phyloP scores from a whole-genome alignment of 371 early-diverging fungal species.

The Mycotypha africana region DNA sequence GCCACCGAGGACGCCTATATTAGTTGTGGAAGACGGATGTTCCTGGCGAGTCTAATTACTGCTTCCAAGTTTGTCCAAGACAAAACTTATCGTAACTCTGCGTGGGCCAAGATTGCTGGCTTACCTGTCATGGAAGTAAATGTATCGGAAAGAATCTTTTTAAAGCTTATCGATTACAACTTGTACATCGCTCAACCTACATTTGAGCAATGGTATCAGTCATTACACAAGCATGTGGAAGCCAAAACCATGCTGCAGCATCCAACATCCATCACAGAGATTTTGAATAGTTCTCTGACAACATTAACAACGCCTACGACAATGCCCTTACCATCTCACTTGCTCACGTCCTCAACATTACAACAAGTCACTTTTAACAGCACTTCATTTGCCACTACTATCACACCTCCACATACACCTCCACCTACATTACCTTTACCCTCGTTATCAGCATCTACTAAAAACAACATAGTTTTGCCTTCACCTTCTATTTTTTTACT shows the following conservation, averaged over 20 bases:
- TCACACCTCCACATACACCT: too few relatives aligned
- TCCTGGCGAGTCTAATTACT: slow-evolving; percentile 62
- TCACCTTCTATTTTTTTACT: slow-evolving; percentile 14
- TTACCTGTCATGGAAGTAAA: slow-evolving; percentile 67
- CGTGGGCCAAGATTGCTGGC: slow-evolving; percentile 74
- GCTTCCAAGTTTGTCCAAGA: slow-evolving; percentile 74
- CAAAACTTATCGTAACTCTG: slow-evolving; percentile 69
- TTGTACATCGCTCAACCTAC: slow-evolving; percentile 59
- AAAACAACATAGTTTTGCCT: too few relatives aligned
- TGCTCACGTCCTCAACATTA: not conserved
- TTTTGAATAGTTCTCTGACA: too few relatives aligned
- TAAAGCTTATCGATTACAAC: slow-evolving; percentile 61
- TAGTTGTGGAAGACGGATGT: slow-evolving; percentile 68
- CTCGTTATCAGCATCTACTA: slow-evolving; percentile 3
- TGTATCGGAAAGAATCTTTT: slow-evolving; percentile 64
- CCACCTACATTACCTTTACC: slow-evolving; percentile 3
- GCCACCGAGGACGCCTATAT: slow-evolving; percentile 49
- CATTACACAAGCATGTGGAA: slow-evolving; percentile 47
- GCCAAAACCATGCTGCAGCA: too few relatives aligned
- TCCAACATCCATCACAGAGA: too few relatives aligned
- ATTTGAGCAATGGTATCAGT: slow-evolving; percentile 62
- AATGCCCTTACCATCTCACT: slow-evolving; percentile 1
- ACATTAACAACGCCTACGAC: too few relatives aligned
- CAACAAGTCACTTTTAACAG: not conserved
- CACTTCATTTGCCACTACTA: not conserved